Conservation (phyloP, 805 yeast species). For the Starmerella bacillaris region DNA sequence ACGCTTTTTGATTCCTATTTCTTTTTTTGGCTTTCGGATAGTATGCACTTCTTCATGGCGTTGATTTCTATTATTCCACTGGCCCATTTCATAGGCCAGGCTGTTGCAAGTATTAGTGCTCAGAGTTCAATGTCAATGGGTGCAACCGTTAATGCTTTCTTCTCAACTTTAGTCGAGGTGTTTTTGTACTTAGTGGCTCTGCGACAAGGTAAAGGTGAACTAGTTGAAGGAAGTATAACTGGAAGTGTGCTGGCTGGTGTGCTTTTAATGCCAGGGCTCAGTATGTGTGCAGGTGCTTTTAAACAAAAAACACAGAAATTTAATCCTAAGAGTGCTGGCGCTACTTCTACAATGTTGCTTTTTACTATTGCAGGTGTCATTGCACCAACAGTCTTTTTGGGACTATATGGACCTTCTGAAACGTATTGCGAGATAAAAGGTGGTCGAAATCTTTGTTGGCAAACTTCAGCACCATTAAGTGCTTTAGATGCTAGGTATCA, state of each 20-base stretch:
- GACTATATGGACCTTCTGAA: conserved; percentile 75
- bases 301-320: conserved; percentile 84
- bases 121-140: conserved; percentile 98
- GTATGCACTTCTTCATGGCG: conserved; percentile 54
- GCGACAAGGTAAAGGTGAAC: conserved; percentile 61
- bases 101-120: conserved; percentile 97
- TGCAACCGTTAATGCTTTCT: conserved; percentile 94
- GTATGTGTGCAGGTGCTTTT: conserved; percentile 96
- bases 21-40: conserved; percentile 32
- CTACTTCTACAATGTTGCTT: conserved; percentile 83
- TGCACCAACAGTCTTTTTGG: conserved; percentile 79
- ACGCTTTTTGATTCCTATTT: conserved; percentile 64
- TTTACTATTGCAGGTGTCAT: conserved; percentile 82
- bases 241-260: conserved; percentile 92
- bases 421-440: conserved; percentile 34
- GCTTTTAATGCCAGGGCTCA: conserved; percentile 72
- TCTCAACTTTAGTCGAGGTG: conserved; percentile 88
- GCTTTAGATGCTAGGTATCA: conserved; percentile 49
- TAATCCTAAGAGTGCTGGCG: conserved; percentile 93
- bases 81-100: conserved; percentile 95
- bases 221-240: conserved; percentile 90
- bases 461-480: conserved; percentile 48
- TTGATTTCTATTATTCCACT: conserved; percentile 74
- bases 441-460: conserved; percentile 29
- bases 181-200: conserved; percentile 84